These are phyloP conservation scores for Cutaneotrichosporon sp. DNA, from an alignment of 1,284 basidiomycete species.

Conservation along the genomic window DNA sequence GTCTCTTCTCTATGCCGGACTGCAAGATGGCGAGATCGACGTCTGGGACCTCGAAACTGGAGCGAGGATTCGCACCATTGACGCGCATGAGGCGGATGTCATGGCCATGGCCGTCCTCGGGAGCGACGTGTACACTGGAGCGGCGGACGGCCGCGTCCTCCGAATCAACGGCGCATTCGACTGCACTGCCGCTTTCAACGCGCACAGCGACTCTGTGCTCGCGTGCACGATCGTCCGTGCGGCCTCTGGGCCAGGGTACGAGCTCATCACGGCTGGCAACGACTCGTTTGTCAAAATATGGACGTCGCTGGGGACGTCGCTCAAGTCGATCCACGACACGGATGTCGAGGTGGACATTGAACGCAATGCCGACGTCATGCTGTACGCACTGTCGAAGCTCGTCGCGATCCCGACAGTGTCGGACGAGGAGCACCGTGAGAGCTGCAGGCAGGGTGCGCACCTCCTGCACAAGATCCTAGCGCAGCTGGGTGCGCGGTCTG, in stretches of 20 bases:
- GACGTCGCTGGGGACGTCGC: constrained; percentile 2
- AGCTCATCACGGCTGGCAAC: constrained; percentile 74
- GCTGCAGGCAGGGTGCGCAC: constrained; percentile 81
- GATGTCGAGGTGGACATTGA: constrained; percentile 24
- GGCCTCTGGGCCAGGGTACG: constrained; percentile 25
- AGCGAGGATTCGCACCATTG: constrained; percentile 75
- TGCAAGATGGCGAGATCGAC: constrained; percentile 88
- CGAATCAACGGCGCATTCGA: constrained; percentile 78
- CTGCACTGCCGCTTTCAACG: constrained; percentile 71
- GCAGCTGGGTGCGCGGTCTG: constrained; percentile 75
- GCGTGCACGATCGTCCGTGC: constrained; percentile 58
- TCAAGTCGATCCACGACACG: constrained; percentile 1
- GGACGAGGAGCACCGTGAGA: constrained; percentile 64
- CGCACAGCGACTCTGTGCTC: constrained; percentile 74
- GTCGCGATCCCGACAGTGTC: constrained; percentile 83
- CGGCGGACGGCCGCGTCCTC: constrained; percentile 75
- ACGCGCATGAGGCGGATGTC: constrained; percentile 80
- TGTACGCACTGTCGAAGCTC: constrained; percentile 72
- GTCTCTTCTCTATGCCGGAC: constrained; percentile 82
- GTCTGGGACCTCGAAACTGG: constrained; percentile 88
- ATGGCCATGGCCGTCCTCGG: constrained; percentile 69
- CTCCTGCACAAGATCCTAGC: constrained; percentile 80
- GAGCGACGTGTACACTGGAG: constrained; percentile 74
- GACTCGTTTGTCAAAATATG: constrained; percentile 74
- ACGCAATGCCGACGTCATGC: constrained; percentile 50